Percentiles rank a stretch among this genome's conserved stretches.
Conservation (phyloP, 345 rosid genomes). For the Brassica nigra region DNA sequence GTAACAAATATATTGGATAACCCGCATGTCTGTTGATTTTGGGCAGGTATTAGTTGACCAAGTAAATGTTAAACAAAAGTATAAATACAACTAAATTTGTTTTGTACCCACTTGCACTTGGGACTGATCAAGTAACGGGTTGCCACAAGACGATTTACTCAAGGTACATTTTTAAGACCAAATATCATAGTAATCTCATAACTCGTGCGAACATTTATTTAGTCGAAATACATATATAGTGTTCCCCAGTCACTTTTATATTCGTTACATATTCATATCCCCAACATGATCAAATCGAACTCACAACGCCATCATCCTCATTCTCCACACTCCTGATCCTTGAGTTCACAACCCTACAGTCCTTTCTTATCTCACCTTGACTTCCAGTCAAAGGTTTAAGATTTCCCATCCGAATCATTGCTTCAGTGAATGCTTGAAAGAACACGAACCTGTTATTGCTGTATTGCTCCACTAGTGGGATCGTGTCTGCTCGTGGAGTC, state of each 20-base stretch:
- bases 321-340: constrained; percentile 19
- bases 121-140: not conserved
- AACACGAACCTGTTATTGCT: constrained; percentile 39
- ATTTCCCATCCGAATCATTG: constrained; percentile 64
- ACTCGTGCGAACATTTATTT: constrained; percentile 22
- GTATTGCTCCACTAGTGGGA: constrained; percentile 28
- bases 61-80: not conserved
- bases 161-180: not conserved
- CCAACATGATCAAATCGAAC: constrained; percentile 29
- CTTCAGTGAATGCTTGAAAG: constrained; percentile 46
- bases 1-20: not conserved
- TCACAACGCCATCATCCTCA: constrained; percentile 20
- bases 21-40: not conserved
- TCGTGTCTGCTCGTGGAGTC: constrained; percentile 38
- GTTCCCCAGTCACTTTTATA: constrained; percentile 8
- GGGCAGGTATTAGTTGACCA: not conserved
- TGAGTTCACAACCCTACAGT: constrained; percentile 45
- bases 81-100: not conserved
- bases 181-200: not conserved
- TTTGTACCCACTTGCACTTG: not conserved
- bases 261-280: constrained; percentile 21
- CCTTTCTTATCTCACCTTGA: constrained; percentile 49
- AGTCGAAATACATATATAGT: constrained; percentile 12
- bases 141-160: not conserved
- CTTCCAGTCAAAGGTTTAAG: constrained; percentile 46